Conservation (phyloP, 345 rosid species). For the Sisymbrium irio region DNA sequence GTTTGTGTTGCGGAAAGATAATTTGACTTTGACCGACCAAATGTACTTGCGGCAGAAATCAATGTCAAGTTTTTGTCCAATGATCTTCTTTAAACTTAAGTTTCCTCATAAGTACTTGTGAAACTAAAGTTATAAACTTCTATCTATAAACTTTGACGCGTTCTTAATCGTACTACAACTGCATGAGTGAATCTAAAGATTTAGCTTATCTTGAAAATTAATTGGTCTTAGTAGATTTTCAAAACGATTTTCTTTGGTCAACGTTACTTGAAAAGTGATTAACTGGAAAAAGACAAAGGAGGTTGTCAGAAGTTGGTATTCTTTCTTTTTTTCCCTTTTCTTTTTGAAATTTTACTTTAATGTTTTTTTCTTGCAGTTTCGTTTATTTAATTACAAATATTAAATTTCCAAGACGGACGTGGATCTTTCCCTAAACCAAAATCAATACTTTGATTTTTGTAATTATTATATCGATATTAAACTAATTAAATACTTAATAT, state of each 20-base stretch:
- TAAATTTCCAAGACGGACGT: slow-evolving; percentile 94
- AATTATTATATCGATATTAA: slow-evolving; percentile 57
- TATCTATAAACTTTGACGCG: slow-evolving; percentile 5
- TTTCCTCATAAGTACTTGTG: not conserved
- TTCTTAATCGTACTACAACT: not conserved
- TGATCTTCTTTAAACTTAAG: not conserved
- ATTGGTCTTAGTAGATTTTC: slow-evolving; percentile 49
- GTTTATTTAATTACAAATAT: slow-evolving; percentile 50
- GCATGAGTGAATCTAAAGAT: not conserved
- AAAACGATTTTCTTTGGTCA: slow-evolving; percentile 31
- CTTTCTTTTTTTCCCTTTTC: slow-evolving; percentile 18
- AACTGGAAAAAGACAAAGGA: slow-evolving; percentile 39
- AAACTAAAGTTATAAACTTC: not conserved
- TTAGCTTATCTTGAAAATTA: slow-evolving; percentile 15
- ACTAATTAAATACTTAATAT: slow-evolving; percentile 45
- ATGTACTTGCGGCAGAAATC: slow-evolving; percentile 12
- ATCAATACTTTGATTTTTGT: slow-evolving; percentile 69
- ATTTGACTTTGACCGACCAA: slow-evolving; percentile 36
- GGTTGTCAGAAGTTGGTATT: slow-evolving; percentile 62
- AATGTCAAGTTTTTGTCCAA: not conserved
- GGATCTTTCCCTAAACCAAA: slow-evolving; percentile 87
- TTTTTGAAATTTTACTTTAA: slow-evolving; percentile 23
- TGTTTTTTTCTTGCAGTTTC: slow-evolving; percentile 18
- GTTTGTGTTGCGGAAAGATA: slow-evolving; percentile 20
- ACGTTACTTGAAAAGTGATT: slow-evolving; percentile 36